A percentile compares a stretch with the other conserved stretches of the same genome.
phyloP scores from a whole-genome alignment of 495 filamentous ascomycete genomes.

The Aspergillus haitiensis region DNA sequence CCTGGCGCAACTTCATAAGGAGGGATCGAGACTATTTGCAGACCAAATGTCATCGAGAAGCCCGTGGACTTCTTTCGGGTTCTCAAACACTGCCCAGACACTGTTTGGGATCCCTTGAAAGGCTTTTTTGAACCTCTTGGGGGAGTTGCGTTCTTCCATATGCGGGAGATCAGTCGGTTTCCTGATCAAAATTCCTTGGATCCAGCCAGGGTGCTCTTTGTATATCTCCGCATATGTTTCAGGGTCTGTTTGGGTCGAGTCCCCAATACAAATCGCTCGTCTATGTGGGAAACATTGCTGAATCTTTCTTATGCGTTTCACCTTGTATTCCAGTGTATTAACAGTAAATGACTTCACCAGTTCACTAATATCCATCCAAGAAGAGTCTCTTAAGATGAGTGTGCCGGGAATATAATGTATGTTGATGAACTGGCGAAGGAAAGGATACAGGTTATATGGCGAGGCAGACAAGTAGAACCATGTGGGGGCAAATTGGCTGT shows the following conservation, averaged over 20 bases:
- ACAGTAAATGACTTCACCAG: conserved; percentile 76
- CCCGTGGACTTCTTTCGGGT: conserved; percentile 62
- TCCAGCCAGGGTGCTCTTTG: conserved; percentile 64
- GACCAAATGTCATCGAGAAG: conserved; percentile 47
- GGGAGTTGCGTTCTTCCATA: conserved; percentile 71
- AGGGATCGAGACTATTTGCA: conserved; percentile 3
- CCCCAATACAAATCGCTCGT: conserved; percentile 81
- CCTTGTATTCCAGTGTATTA: conserved; percentile 84
- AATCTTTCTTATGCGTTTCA: conserved; percentile 75
- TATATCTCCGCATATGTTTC: conserved; percentile 83
- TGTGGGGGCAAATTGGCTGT: conserved; percentile 59
- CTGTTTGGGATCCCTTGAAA: conserved; percentile 71
- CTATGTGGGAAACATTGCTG: conserved; percentile 71
- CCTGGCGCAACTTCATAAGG: too few relatives aligned
- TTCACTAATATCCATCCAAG: conserved; percentile 81
- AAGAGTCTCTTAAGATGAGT: conserved; percentile 78
- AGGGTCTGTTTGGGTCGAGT: conserved; percentile 88
- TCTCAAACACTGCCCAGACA: conserved; percentile 78
- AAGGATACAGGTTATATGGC: conserved; percentile 91
- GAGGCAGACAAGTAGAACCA: conserved; percentile 96
- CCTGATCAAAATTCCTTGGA: conserved; percentile 77
- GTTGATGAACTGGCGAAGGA: conserved; percentile 70
- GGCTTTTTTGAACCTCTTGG: conserved; percentile 75
- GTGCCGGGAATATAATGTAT: conserved; percentile 73
- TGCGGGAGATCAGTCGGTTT: conserved; percentile 76